Base-by-base conservation (phyloP, 176 grass and related monocot species). In the Areca catechu region DNA sequence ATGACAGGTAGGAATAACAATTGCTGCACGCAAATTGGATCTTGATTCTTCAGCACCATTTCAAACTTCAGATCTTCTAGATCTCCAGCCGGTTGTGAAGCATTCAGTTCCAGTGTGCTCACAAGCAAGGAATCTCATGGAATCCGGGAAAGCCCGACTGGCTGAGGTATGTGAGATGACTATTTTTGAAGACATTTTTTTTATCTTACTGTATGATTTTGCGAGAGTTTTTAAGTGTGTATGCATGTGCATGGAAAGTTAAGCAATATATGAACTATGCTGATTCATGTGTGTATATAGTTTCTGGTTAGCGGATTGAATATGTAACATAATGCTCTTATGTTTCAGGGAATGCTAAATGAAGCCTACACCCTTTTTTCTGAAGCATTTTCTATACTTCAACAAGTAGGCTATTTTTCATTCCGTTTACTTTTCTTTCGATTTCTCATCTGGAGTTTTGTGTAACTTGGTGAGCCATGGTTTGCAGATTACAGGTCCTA, bases 351-450 rank as follows among this genome's bases (percentile, higher is more conserved):
- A 72, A 72, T 69, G 59, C 76, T 98, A 20, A 98, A 85, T 71
- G 93, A 98, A 61, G 93, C 93, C 20, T 88, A 92, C 43, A 78
- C 78, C 48, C 74, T 92, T 43, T 98, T 98, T 80, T 91, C 83
- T 52, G 93, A 98, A 89, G 81, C 93, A 57, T 92, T 98, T 76
- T 87, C 93, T 4, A 69, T 98, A 53, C 93, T 98, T 80, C 93
- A 98, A 67, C 93, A 98, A 71, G 93, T 98, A 85, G 7, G 21
- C 37, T 60, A 19, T 53, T 49, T 58, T 24, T 2, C 7, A 77
- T 49, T 57, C 12, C 59, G 54, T 64, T 4, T 25, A 60, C 18
- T 67, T 50, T 48, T 23, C 50, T 62, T 61, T 47, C 22, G 24
- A 63, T 59, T 70, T 61, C 62, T 50, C 17, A 17, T 63, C 7